Evolutionary conservation across 2,329 filamentous ascomycete species (phyloP).

Genomic region (Phaeosphaeriaceae sp.): DNA sequence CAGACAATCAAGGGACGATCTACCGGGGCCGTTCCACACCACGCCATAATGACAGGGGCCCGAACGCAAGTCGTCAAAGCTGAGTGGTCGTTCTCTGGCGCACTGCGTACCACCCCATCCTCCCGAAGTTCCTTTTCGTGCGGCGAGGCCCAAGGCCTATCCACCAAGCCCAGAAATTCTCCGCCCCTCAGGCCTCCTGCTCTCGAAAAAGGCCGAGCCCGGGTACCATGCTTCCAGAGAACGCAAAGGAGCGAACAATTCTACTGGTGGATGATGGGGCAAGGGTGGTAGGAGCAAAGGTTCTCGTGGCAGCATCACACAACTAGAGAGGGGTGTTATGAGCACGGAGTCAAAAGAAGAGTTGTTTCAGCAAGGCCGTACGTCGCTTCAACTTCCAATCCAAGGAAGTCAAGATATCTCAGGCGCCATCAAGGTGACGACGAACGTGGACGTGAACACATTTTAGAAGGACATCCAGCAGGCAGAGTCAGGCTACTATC

Average conservation of each 20-base stretch:
- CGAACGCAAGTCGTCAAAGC: not conserved
- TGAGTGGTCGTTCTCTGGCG: not conserved
- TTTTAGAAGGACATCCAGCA: not conserved
- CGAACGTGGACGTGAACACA: conserved; percentile 8
- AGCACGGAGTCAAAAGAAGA: conserved; percentile 24
- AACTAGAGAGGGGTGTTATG: conserved; percentile 11
- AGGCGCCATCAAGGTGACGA: conserved; percentile 13
- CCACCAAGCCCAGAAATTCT: not conserved
- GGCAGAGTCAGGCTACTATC: not conserved
- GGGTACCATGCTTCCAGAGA: conserved; percentile 1
- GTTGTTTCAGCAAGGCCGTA: conserved; percentile 13
- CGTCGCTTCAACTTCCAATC: conserved; percentile 1
- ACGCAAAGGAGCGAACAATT: not conserved
- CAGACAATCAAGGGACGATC: not conserved
- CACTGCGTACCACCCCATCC: no score
- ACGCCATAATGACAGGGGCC: conserved; percentile 4
- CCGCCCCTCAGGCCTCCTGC: not conserved
- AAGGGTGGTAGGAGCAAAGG: conserved; percentile 8
- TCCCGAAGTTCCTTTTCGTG: not conserved
- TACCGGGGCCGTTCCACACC: not conserved
- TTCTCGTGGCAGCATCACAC: conserved; percentile 18
- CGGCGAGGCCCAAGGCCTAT: not conserved
- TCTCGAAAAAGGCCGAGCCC: not conserved
- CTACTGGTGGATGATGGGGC: not conserved
- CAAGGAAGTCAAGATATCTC: not conserved